Evolutionary conservation across 805 yeast species (phyloP).

Genomic region (Kuraishia ogatae): DNA sequence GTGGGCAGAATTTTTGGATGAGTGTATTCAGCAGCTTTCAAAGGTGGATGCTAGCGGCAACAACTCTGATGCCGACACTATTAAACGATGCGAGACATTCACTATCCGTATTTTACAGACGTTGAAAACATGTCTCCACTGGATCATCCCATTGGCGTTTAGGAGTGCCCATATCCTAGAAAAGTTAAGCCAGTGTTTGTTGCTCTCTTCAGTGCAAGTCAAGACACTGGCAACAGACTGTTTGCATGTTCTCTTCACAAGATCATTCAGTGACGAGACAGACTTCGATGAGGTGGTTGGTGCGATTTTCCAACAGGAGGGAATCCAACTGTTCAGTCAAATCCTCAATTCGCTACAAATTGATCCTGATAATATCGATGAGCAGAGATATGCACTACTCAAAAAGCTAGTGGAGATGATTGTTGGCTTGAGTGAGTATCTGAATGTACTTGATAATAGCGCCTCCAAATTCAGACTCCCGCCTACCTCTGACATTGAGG

Average conservation of each 20-base stretch:
- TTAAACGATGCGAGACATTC: constrained; percentile 22
- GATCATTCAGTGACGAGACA: constrained; percentile 54
- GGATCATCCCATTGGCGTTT: constrained; percentile 79
- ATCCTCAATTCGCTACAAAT: constrained; percentile 56
- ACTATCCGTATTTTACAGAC: constrained; percentile 69
- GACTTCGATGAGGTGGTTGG: constrained; percentile 80
- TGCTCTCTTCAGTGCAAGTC: constrained; percentile 50
- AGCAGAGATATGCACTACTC: constrained; percentile 66
- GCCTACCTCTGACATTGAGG: constrained; percentile 50
- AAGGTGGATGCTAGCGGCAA: constrained; percentile 25
- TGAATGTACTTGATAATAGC: constrained; percentile 36
- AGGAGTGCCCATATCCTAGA: constrained; percentile 56
- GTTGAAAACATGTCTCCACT: constrained; percentile 81
- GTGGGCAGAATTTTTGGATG: constrained; percentile 54
- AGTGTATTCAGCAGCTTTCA: constrained; percentile 28
- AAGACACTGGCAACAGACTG: constrained; percentile 86
- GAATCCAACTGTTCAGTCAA: constrained; percentile 57
- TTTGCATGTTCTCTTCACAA: constrained; percentile 77
- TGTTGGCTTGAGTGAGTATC: constrained; percentile 74
- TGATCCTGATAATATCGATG: constrained; percentile 60
- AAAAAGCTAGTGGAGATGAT: constrained; percentile 93
- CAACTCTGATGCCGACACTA: constrained; percentile 25
- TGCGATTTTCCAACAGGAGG: constrained; percentile 63
- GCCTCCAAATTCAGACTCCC: constrained; percentile 30
- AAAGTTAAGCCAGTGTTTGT: constrained; percentile 51